Conservation (phyloP, 441 rosid species). For the Mallotus japonicus region DNA sequence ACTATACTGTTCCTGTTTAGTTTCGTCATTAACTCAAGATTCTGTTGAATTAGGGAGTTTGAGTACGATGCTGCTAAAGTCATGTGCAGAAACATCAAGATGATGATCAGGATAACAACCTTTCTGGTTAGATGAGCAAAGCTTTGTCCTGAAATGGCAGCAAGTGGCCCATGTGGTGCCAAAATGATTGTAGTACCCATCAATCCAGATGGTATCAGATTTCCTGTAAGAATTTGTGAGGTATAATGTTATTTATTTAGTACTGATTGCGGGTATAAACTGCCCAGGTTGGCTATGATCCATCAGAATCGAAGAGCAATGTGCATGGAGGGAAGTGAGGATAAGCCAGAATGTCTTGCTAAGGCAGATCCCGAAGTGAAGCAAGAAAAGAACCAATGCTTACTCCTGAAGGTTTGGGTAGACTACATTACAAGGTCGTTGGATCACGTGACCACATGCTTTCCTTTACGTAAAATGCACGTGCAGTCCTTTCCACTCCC, state of each 20-base stretch:
- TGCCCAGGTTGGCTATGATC: background rate
- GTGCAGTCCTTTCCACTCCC: constrained; percentile 15
- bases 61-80: background rate
- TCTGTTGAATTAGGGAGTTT: background rate
- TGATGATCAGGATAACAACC: background rate
- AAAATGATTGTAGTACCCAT: background rate
- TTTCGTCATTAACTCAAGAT: background rate
- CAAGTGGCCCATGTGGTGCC: constrained; percentile 18
- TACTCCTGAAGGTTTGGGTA: constrained; percentile 28
- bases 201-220: background rate
- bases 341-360: constrained; percentile 39
- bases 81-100: background rate
- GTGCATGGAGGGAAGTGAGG: constrained; percentile 4
- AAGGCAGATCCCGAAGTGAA: constrained; percentile 35
- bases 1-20: no score
- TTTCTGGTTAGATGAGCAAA: background rate
- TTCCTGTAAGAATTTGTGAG: background rate
- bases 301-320: background rate
- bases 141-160: background rate
- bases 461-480: constrained; percentile 37
- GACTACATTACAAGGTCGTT: constrained; percentile 11
- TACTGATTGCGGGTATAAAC: background rate
- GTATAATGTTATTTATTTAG: background rate
- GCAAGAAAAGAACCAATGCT: constrained; percentile 23
- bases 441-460: constrained; percentile 36